Evolutionary conservation across 2,329 filamentous ascomycete species (phyloP).

Genomic region (Tolypocladium tropicale): DNA sequence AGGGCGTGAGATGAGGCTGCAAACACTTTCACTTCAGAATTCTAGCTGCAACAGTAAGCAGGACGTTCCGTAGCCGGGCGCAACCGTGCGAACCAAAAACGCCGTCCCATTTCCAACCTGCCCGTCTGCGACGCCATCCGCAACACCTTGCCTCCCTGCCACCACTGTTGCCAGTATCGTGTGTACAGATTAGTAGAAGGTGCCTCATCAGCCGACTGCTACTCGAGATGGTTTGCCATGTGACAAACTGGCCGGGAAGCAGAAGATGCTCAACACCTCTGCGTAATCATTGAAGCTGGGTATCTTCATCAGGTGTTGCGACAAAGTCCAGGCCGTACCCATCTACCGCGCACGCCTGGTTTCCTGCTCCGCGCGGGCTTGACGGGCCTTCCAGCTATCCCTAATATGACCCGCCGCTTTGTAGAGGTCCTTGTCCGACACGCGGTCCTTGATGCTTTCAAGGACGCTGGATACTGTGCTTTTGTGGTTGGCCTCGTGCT

Average conservation of each 20-base stretch:
- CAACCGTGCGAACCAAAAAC: background rate
- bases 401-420: constrained; percentile 60
- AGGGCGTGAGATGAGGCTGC: background rate
- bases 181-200: background rate
- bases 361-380: constrained; percentile 20
- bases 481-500: constrained; percentile 81
- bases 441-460: constrained; percentile 77
- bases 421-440: constrained; percentile 74
- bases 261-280: too few species aligned
- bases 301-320: background rate
- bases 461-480: constrained; percentile 77
- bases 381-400: constrained; percentile 65
- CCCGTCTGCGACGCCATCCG: background rate
- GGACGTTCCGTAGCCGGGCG: background rate
- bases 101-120: background rate
- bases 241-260: background rate
- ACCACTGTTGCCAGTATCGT: background rate
- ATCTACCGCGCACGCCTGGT: constrained; percentile 7
- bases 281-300: too few species aligned
- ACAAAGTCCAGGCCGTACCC: background rate
- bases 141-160: background rate
- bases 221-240: background rate
- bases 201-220: background rate
- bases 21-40: background rate
- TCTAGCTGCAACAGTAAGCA: background rate